A percentile compares a stretch with the other conserved stretches of the same genome.
phyloP scores from a whole-genome alignment of 2,329 filamentous ascomycete genomes.

The Penicillium decumbens region DNA sequence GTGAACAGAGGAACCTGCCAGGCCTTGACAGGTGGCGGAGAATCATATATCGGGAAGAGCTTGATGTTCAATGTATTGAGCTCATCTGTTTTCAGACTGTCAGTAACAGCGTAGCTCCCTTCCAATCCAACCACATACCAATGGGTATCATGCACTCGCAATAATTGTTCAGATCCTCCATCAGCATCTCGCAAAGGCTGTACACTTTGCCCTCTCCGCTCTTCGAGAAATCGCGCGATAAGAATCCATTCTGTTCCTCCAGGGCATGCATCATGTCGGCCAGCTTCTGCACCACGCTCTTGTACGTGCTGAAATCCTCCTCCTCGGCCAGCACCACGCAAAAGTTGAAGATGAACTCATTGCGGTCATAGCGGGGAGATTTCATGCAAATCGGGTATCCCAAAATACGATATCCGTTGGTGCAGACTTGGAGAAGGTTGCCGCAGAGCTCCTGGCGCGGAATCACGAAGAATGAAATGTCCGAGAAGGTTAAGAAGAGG shows the following conservation, averaged over 20 bases:
- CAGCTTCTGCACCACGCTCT: slow-evolving; percentile 78
- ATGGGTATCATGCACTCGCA: slow-evolving; percentile 98
- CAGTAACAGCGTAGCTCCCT: slow-evolving; percentile 4
- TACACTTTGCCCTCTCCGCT: slow-evolving; percentile 51
- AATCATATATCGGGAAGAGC: slow-evolving; percentile 76
- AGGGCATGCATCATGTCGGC: slow-evolving; percentile 81
- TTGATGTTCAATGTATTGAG: slow-evolving; percentile 96
- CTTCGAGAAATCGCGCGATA: slow-evolving; percentile 49
- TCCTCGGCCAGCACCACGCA: slow-evolving; percentile 71
- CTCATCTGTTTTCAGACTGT: slow-evolving; percentile 57
- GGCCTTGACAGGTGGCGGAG: slow-evolving; percentile 70
- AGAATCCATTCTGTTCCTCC: slow-evolving; percentile 84
- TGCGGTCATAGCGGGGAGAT: slow-evolving; percentile 75
- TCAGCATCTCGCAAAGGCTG: slow-evolving; percentile 74
- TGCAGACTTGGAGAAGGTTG: slow-evolving; percentile 67
- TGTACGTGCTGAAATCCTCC: slow-evolving; percentile 70
- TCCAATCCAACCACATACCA: slow-evolving; percentile 50
- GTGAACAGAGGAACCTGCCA: slow-evolving; percentile 86
- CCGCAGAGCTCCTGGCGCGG: slow-evolving; percentile 94
- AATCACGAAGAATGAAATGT: slow-evolving; percentile 87
- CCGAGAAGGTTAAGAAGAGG: slow-evolving; percentile 78
- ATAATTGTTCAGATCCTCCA: slow-evolving; percentile 94
- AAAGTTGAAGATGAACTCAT: slow-evolving; percentile 99
- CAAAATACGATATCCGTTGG: slow-evolving; percentile 74
- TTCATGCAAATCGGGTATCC: slow-evolving; percentile 86